A percentile compares a stretch with the other conserved stretches of the same genome.
These are phyloP conservation scores for Zalerion maritima DNA, from an alignment of 495 filamentous ascomycete species.

Conservation along the genomic window DNA sequence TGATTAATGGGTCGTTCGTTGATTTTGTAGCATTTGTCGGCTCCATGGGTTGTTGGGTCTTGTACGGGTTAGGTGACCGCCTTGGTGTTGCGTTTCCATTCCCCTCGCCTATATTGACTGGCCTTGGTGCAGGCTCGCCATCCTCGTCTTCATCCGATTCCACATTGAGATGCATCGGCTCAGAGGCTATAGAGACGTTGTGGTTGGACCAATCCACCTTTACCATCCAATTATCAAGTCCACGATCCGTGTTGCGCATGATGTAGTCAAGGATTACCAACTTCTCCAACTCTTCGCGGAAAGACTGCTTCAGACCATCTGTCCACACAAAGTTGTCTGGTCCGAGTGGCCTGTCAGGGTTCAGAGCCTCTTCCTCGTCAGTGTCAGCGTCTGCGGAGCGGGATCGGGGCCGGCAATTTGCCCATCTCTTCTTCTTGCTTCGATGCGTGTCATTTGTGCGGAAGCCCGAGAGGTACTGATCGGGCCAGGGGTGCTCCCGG, in stretches of 20 bases:
- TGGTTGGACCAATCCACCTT: conserved; percentile 76
- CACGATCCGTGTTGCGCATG: conserved; percentile 96
- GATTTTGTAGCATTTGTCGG: conserved; percentile 47
- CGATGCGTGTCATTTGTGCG: conserved; percentile 56
- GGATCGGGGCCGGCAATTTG: conserved; percentile 58
- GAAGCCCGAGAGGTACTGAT: conserved; percentile 68
- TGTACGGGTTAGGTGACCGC: conserved; percentile 52
- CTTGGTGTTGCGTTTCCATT: conserved; percentile 23
- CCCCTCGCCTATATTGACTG: conserved; percentile 36
- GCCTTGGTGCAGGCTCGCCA: conserved; percentile 40
- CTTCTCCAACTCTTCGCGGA: conserved; percentile 92
- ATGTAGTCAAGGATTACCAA: conserved; percentile 97
- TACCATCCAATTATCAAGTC: conserved; percentile 99
- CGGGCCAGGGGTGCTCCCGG: conserved; percentile 94
- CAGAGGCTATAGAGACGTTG: conserved; percentile 70
- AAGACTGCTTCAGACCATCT: conserved; percentile 72
- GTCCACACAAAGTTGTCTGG: conserved; percentile 69
- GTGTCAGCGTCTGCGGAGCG: conserved; percentile 61
- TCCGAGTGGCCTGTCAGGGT: conserved; percentile 20
- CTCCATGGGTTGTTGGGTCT: conserved; percentile 70
- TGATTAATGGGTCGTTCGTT: conserved; percentile 44
- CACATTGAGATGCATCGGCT: conserved; percentile 56
- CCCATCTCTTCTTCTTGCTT: conserved; percentile 60
- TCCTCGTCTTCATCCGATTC: conserved; percentile 31
- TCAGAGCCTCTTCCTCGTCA: conserved; percentile 37